phyloP scores from a whole-genome alignment of 1,139 yeast species.

The Yamadazyma epiphylla region DNA sequence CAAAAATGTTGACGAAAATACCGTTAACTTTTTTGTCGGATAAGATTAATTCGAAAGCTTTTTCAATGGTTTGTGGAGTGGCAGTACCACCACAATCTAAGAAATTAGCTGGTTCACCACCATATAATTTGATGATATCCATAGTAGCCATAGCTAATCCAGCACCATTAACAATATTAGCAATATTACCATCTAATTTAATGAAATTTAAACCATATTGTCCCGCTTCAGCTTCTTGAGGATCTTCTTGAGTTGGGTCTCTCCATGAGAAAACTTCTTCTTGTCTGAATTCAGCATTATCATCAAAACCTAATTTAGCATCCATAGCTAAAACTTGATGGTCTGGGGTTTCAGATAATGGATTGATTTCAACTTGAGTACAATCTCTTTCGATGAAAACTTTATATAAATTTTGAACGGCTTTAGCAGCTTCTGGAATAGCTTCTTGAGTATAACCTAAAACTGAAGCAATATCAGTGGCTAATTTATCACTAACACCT shows the following conservation, averaged over 20 bases:
- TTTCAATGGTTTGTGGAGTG: constrained; percentile 95
- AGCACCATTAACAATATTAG: constrained; percentile 98
- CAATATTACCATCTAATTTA: constrained; percentile 97
- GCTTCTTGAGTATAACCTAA: constrained; percentile 83
- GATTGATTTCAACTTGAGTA: constrained; percentile 98
- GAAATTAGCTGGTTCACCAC: constrained; percentile 99
- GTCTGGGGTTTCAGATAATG: constrained; percentile 90
- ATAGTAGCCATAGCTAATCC: constrained; percentile 99
- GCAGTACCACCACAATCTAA: constrained; percentile 99
- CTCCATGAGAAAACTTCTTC: constrained; percentile 94
- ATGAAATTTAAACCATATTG: constrained; percentile 90
- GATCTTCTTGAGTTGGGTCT: constrained; percentile 96
- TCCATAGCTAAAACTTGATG: constrained; percentile 96
- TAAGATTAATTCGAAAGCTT: constrained; percentile 91
- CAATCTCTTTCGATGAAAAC: constrained; percentile 90
- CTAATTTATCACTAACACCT: constrained; percentile 80
- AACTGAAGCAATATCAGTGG: constrained; percentile 69
- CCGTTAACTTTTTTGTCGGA: constrained; percentile 90
- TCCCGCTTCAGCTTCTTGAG: constrained; percentile 92
- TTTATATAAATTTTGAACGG: constrained; percentile 82
- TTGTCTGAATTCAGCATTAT: constrained; percentile 94
- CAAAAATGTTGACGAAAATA: constrained; percentile 96
- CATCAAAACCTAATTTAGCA: constrained; percentile 97
- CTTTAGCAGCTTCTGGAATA: constrained; percentile 79
- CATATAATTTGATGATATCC: constrained; percentile 98